Base-by-base conservation (phyloP, 306 rosid species). In the Acmispon strigosus region DNA sequence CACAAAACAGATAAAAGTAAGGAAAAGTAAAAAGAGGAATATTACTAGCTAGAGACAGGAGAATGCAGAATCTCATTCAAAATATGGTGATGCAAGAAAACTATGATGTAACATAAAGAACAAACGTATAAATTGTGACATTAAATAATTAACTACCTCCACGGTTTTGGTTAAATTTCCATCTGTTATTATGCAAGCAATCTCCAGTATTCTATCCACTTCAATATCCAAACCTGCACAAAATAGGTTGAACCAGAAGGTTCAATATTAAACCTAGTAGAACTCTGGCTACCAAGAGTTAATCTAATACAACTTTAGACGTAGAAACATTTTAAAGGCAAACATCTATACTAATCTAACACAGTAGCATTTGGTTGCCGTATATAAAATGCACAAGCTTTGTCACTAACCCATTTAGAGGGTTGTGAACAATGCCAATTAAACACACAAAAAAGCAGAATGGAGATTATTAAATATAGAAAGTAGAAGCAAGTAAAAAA, bases 121-220 rank as follows among this genome's bases (percentile, higher is more conserved):
- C 7, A 10, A 73, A 2, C 13, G 15, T 36, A 37, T 10, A 70
- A 41, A 24, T 7, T 39, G 13, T 57, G 42, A 27, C 7, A 43
- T 45, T 54, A 73, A 75, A 76, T 47, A 58, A 55, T 10, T 58
- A 72, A 43, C 62, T 87, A 94, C 98, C 97, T 94, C 98, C 24
- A 86, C 55, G 0, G 80, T 66, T 81, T 90, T 94, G 83, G 84
- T 80, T 72, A 94, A 83, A 53, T 41, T 80, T 43, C 98, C 98
- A 77, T 94, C 92, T 49, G 98, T 87, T 51, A 90, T 66, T 68
- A 94, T 89, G 73, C 98, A 94, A 69, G 98, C 98, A 81, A 94
- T 90, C 88, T 94, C 98, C 70, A 94, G 55, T 69, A 94, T 94
- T 73, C 95, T 81, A 70, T 94, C 98, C 78, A 79, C 88, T 79